A percentile compares a stretch with the other conserved stretches of the same genome.
Evolutionary conservation across 2,329 filamentous ascomycete genomes (phyloP).

Genomic region (Ascocoryne sarcoides): DNA sequence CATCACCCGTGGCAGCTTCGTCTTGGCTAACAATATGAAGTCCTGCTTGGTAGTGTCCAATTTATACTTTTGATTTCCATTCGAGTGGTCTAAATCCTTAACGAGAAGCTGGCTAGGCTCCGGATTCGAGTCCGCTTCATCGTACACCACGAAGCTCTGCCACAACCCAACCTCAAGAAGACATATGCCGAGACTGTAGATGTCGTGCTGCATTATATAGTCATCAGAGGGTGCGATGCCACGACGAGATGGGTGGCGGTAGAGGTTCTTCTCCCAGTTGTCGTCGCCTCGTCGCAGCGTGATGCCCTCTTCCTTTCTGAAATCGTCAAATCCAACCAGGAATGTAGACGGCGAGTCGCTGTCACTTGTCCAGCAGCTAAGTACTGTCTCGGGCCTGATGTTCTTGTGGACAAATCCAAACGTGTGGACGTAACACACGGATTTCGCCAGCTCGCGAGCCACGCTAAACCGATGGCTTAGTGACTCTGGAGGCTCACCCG

Average conservation of each 20-base stretch:
- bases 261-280: constrained; percentile 15
- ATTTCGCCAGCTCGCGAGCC: constrained; percentile 22
- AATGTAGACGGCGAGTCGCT: background rate
- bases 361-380: constrained; percentile 5
- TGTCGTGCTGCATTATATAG: constrained; percentile 20
- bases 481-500: background rate
- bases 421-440: constrained; percentile 24
- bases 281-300: constrained; percentile 7
- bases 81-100: background rate
- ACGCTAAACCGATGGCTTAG: constrained; percentile 11
- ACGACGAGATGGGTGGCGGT: constrained; percentile 15
- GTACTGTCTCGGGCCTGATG: constrained; percentile 14
- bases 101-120: constrained; percentile 1
- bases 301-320: constrained; percentile 8
- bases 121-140: background rate
- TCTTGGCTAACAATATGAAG: constrained; percentile 9
- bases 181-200: constrained; percentile 16
- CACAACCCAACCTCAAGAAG: constrained; percentile 16
- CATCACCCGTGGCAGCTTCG: constrained; percentile 7
- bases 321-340: constrained; percentile 12
- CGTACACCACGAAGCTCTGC: constrained; percentile 12
- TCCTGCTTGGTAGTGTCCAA: constrained; percentile 7
- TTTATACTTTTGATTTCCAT: background rate
- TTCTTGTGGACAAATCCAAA: constrained; percentile 28
- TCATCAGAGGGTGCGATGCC: constrained; percentile 7